Percentiles rank a stretch among this genome's conserved stretches.
These are phyloP conservation scores for Pseudozyma sp. DNA, from an alignment of 1,284 basidiomycete species.

Conservation along the genomic window DNA sequence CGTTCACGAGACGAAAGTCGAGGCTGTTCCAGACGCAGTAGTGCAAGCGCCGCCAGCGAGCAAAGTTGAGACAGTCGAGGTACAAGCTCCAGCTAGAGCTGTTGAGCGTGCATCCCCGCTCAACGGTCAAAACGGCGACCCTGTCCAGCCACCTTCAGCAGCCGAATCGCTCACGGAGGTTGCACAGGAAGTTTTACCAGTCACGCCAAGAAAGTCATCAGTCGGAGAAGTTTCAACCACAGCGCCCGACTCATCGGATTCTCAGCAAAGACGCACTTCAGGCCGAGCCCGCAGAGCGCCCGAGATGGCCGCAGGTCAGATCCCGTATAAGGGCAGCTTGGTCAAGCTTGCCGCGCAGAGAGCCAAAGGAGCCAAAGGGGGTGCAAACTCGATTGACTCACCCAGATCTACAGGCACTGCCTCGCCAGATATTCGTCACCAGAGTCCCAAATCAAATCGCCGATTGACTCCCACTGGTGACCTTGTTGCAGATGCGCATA, in stretches of 20 bases:
- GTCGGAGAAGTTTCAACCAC: neutral
- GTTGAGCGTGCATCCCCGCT: neutral
- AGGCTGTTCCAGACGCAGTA: neutral
- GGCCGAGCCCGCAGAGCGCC: slow-evolving; percentile 46
- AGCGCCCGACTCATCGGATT: slow-evolving; percentile 13
- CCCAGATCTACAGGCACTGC: slow-evolving; percentile 27
- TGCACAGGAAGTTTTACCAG: neutral
- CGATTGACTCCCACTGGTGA: slow-evolving; percentile 4
- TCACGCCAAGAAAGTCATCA: neutral
- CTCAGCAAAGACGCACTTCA: slow-evolving; percentile 37
- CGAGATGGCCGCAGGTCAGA: slow-evolving; percentile 53
- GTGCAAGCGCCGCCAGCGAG: neutral
- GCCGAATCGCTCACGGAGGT: neutral
- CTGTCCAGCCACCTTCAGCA: neutral
- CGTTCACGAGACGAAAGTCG: slow-evolving; percentile 12
- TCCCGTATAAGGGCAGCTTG: slow-evolving; percentile 48
- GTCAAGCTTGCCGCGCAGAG: slow-evolving; percentile 48
- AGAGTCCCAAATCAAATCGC: slow-evolving; percentile 25
- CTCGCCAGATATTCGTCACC: slow-evolving; percentile 35
- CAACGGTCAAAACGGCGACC: neutral
- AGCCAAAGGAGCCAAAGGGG: slow-evolving; percentile 39
- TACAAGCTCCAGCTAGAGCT: too few relatives aligned
- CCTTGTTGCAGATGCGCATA: neutral
- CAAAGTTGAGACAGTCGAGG: too few relatives aligned
- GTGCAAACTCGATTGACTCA: slow-evolving; percentile 9